These are phyloP conservation scores for Rugonectria rugulosa DNA, from an alignment of 2,329 filamentous ascomycete species.

Conservation along the genomic window DNA sequence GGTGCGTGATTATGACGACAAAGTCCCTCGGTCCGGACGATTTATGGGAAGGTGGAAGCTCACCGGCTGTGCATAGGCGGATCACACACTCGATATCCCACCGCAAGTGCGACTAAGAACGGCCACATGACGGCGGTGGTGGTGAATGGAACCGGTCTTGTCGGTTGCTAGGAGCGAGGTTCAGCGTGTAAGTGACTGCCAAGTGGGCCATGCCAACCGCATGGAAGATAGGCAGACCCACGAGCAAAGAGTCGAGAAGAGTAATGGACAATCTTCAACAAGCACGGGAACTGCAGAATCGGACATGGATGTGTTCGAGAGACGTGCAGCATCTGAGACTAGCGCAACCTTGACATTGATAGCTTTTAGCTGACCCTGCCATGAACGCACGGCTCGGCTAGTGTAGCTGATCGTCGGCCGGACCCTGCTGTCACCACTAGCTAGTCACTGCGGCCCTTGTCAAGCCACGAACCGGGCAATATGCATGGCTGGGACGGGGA, in stretches of 20 bases:
- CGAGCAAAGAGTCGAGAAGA: neutral
- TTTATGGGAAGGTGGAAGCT: neutral
- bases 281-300: constrained; percentile 10
- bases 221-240: constrained; percentile 7
- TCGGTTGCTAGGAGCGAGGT: neutral
- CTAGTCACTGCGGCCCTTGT: neutral
- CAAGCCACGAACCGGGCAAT: neutral
- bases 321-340: constrained; percentile 15
- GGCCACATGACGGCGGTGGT: constrained; percentile 4
- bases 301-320: neutral
- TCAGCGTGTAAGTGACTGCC: neutral
- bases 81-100: neutral
- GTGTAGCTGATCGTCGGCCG: constrained; percentile 1
- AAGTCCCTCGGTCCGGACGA: neutral
- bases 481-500: neutral
- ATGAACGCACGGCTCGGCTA: constrained; percentile 8
- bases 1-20: constrained; percentile 3
- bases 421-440: constrained; percentile 12
- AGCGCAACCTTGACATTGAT: constrained; percentile 1
- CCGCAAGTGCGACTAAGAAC: neutral
- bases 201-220: constrained; percentile 11
- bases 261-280: constrained; percentile 6
- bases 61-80: neutral
- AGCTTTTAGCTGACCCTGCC: neutral
- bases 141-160: constrained; percentile 1